phyloP scores from a whole-genome alignment of 1,139 yeast species.

The Protomyces arabidopsidicola region DNA sequence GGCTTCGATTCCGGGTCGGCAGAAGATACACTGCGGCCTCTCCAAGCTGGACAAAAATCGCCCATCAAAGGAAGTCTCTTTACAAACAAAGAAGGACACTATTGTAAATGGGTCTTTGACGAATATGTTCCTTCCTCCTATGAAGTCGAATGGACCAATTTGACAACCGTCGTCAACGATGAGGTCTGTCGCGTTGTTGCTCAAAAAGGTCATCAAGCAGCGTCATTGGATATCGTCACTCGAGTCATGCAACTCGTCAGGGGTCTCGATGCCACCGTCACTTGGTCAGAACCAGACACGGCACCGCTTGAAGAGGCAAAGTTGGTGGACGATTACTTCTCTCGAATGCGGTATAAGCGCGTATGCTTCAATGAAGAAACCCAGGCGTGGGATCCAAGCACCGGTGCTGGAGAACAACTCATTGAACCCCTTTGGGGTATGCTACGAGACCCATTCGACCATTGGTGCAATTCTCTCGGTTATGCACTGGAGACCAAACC shows the following conservation, averaged over 20 bases:
- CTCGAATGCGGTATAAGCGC: slow-evolving; percentile 15
- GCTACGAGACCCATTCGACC: slow-evolving; percentile 22
- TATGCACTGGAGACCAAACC: neutral
- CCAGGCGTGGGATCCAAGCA: neutral
- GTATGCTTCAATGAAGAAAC: slow-evolving; percentile 1
- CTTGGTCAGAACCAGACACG: slow-evolving; percentile 5
- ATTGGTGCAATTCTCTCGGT: slow-evolving; percentile 1
- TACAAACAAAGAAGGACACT: neutral
- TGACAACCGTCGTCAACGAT: slow-evolving; percentile 2
- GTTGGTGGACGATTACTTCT: slow-evolving; percentile 6
- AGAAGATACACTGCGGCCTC: neutral
- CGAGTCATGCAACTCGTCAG: neutral
- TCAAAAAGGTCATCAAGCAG: neutral
- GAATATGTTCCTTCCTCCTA: slow-evolving; percentile 8
- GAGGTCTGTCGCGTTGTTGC: slow-evolving; percentile 9
- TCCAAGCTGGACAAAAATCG: neutral
- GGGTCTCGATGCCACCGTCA: neutral
- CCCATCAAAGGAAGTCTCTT: neutral
- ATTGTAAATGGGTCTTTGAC: slow-evolving; percentile 11
- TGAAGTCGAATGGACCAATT: slow-evolving; percentile 9
- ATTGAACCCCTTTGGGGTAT: slow-evolving; percentile 26
- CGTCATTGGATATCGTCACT: slow-evolving; percentile 3
- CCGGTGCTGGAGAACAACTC: slow-evolving; percentile 15
- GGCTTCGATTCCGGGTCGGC: neutral
- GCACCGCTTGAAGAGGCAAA: neutral